Evolutionary conservation across 176 grass and related monocot genomes (phyloP), one percentile per base, ranked within the genome.

Genomic region (Phyllostachys edulis): DNA sequence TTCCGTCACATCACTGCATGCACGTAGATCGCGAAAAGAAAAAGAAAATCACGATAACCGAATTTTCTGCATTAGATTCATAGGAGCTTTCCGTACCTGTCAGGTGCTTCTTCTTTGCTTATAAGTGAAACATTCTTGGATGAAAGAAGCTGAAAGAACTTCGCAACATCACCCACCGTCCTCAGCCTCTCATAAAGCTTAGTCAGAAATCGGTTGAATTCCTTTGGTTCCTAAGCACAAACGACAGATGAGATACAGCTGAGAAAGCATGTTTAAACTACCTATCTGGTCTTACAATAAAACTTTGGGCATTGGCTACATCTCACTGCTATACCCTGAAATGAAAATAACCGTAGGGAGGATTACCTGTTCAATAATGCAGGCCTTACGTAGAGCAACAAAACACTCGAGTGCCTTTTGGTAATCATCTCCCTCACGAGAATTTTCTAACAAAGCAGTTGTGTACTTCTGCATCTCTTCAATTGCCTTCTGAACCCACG

Each of bases 281-380:
- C n/a, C n/a, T 1, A 34, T 40, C 27, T 68, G 64, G 57, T 56
- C 40, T 85, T 49, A 34, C 13, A 79, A 62, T 73, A 63, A 67
- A 80, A 68, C 50, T 60, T 32, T 23, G 34, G 41, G 44, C 16
- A 38, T 44, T 20, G 57, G 55, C 55, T 62, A 63, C 62, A n/a
- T 16, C 20, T 41, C 21, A 77, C 23, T 84, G 76, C 29, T 46
- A 75, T 55, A 23, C 63, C 26, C 34, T 70, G 26, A 74, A 60
- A 84, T 32, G 23, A 21, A 73, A 46, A 82, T 32, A 77, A 49
- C 40, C 4, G 9, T 6, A 37, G 37, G 41, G 42, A 55, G 18
- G 23, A 77, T 78, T 95, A 98, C 95, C 92, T 98, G 95, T 79
- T 95, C 95, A 46, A 98, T 91, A 84, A 95, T 98, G 39, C 92